Evolutionary conservation across 2,329 filamentous ascomycete species (phyloP).

Genomic region (Talaromyces pinophilus): DNA sequence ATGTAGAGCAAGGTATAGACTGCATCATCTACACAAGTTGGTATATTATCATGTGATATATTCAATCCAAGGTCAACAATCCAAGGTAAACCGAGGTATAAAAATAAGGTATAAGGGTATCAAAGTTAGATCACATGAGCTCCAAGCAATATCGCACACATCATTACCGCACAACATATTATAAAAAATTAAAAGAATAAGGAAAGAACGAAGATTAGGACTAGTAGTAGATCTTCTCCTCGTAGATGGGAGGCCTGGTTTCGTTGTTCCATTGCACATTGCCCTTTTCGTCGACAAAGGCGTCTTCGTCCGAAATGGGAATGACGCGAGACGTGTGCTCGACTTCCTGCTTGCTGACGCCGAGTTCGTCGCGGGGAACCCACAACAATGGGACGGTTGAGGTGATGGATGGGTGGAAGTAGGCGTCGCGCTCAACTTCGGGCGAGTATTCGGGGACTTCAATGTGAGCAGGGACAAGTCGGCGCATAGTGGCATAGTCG

Average conservation of each 20-base stretch:
- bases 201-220: neutral
- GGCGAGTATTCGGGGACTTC: constrained; percentile 61
- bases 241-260: constrained; percentile 60
- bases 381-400: constrained; percentile 70
- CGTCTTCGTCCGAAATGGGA: constrained; percentile 78
- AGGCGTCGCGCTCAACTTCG: constrained; percentile 66
- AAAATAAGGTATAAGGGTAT: constrained; percentile 15
- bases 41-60: neutral
- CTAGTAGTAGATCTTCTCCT: constrained; percentile 58
- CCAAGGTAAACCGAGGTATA: neutral
- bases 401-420: constrained; percentile 70
- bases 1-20: too few relatives aligned
- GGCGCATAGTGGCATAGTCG: constrained; percentile 70
- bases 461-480: constrained; percentile 63
- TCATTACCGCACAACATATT: neutral
- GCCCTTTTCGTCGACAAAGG: constrained; percentile 69
- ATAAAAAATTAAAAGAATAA: neutral
- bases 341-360: constrained; percentile 76
- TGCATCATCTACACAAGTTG: neutral
- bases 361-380: constrained; percentile 75
- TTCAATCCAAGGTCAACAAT: neutral
- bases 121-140: constrained; percentile 14
- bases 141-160: constrained; percentile 2
- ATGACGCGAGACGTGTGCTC: constrained; percentile 70
- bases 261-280: constrained; percentile 61